phyloP scores from a whole-genome alignment of 1,284 basidiomycete genomes.

The Ganoderma lucidum region DNA sequence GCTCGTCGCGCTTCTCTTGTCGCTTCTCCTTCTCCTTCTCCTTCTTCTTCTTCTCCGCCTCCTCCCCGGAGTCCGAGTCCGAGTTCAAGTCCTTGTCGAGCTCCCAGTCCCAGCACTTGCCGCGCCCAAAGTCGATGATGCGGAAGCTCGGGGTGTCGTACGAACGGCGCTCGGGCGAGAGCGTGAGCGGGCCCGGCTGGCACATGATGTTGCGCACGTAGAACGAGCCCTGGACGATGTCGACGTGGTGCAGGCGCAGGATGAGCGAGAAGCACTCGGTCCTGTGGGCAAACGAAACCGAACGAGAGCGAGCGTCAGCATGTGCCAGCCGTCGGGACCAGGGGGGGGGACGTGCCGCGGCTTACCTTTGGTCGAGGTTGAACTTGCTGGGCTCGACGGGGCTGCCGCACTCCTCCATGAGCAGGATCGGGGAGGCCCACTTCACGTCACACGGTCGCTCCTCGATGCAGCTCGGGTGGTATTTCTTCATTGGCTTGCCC shows the following conservation, averaged over 20 bases:
- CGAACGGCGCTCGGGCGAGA: constrained; percentile 39
- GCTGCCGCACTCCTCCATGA: constrained; percentile 53
- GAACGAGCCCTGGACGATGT: constrained; percentile 52
- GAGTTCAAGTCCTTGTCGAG: not conserved
- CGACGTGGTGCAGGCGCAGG: constrained; percentile 49
- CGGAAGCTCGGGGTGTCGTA: constrained; percentile 50
- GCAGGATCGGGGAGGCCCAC: constrained; percentile 25
- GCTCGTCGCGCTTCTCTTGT: constrained; percentile 24
- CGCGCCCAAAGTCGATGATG: constrained; percentile 60
- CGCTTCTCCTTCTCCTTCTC: not conserved
- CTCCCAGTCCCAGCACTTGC: constrained; percentile 16
- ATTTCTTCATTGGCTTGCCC: constrained; percentile 16
- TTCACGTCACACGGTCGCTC: constrained; percentile 25
- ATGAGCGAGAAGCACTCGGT: constrained; percentile 53
- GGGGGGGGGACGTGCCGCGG: not conserved
- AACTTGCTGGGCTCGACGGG: constrained; percentile 43
- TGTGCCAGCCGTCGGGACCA: not conserved
- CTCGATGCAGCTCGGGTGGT: constrained; percentile 13
- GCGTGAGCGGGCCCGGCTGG: constrained; percentile 53
- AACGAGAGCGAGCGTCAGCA: not conserved
- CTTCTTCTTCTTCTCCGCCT: not conserved
- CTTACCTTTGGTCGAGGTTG: constrained; percentile 46
- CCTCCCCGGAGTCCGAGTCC: not conserved
- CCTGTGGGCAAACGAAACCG: constrained; percentile 33
- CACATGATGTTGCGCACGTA: constrained; percentile 55